Evolutionary conservation across 306 rosid genomes (phyloP).

Genomic region (Begonia fuchsioides): DNA sequence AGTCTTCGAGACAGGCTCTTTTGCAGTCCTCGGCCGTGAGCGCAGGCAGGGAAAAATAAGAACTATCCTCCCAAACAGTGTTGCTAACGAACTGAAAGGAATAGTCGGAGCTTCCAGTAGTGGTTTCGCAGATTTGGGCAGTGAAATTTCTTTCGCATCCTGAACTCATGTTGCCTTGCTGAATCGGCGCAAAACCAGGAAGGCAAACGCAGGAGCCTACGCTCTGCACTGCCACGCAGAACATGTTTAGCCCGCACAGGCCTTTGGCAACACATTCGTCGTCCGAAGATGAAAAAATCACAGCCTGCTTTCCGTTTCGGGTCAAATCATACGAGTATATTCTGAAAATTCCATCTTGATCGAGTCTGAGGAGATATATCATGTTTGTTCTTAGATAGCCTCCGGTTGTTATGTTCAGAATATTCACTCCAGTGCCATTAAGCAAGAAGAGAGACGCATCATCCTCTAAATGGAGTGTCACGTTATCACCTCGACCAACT

Average conservation of each 20-base stretch:
- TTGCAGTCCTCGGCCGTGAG: slow-evolving; percentile 1
- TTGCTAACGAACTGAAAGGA: not conserved
- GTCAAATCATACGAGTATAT: slow-evolving; percentile 1
- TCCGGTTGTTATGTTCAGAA: not conserved
- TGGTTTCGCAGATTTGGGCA: not conserved
- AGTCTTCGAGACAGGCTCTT: slow-evolving; percentile 12
- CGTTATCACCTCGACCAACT: not conserved
- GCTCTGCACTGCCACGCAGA: not conserved
- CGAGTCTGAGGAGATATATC: slow-evolving; percentile 7
- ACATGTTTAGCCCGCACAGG: not conserved
- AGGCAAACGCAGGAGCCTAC: not conserved
- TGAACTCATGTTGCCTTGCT: not conserved
- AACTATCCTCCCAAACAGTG: not conserved
- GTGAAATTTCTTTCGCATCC: slow-evolving; percentile 11
- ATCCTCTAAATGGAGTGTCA: slow-evolving; percentile 3
- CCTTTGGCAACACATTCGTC: not conserved
- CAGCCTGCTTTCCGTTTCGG: not conserved
- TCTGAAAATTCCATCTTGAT: slow-evolving; percentile 13
- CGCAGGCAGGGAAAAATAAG: not conserved
- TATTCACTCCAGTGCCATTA: not conserved
- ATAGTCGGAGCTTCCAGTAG: not conserved
- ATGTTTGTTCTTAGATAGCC: not conserved
- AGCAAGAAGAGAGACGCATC: slow-evolving; percentile 9
- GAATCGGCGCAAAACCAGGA: not conserved
- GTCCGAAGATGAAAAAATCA: not conserved